Base-by-base conservation (phyloP, 192 early-diverging fungal genomes). In the Chytriomyces sp. region DNA sequence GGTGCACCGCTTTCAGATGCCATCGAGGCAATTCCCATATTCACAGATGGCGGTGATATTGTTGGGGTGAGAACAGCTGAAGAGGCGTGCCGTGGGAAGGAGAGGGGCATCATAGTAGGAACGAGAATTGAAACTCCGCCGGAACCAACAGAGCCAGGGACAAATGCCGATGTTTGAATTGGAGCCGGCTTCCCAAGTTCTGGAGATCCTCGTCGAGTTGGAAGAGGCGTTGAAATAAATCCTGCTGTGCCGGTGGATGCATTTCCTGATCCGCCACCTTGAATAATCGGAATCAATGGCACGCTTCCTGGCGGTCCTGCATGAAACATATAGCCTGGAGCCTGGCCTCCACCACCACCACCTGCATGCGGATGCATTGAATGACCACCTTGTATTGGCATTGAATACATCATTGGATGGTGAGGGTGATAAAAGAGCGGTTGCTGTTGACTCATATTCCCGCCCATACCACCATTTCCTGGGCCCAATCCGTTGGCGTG, bases 191-290 rank as follows among this genome's bases (percentile, higher is more conserved):
- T 73, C 10, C 47, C 63, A 7, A 63, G 45, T 63, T 73, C 72
- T 46, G 72, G 72, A 8, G 72, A 73, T 73, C 57, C 72, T 3
- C 61, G 53, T 9, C 72, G 57, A 6, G 72, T 73, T 45, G 72
- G 60, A 45, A 63, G 24, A 13, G 72, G 72, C 10, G 69, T 70
- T 7, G 69, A 50, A 57, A 70, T 68, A 68, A 68, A 68, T 11
- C 35, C 53, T 13, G 53, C 53, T n/a, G 13, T 13, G 20, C 53
- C 5, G 53, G 53, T 57, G 53, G 53, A n/a, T 57, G 49, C n/a
- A 18, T 47, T 10, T 10, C 16, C 11, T 20, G 69, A 57, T 13
- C n/a, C 20, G 13, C 20, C 20, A 59, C 18, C 46, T 10, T 50
- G 66, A 28, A 67, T 18, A 11, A 67, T 45, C 7, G 13, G 69